These are phyloP conservation scores for Mycena maculata DNA, from an alignment of 768 basidiomycete genomes.

Conservation along the genomic window DNA sequence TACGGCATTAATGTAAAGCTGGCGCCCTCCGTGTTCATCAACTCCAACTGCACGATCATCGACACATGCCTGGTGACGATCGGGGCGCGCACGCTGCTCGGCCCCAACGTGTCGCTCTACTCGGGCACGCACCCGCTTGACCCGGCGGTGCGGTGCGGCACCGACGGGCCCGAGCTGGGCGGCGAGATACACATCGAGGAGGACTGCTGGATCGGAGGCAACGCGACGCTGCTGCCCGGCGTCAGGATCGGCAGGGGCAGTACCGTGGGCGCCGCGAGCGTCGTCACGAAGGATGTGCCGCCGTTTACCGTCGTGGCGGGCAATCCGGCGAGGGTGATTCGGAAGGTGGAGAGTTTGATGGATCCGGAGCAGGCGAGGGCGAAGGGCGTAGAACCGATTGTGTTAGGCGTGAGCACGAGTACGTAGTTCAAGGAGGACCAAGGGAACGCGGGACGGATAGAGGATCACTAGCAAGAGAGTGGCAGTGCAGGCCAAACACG, in stretches of 20 bases:
- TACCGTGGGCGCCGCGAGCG: slow-evolving; percentile 26
- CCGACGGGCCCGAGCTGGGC: neutral
- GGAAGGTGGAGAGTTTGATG: too few relatives aligned
- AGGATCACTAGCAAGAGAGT: too few relatives aligned
- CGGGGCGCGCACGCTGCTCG: neutral
- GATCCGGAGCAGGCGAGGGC: too few relatives aligned
- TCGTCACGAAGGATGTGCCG: slow-evolving; percentile 21
- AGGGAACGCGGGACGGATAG: too few relatives aligned
- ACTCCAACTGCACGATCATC: too few relatives aligned
- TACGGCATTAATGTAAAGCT: too few relatives aligned
- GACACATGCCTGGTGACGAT: neutral
- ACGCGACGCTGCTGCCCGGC: slow-evolving; percentile 10
- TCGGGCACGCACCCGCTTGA: neutral
- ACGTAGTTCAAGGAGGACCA: too few relatives aligned
- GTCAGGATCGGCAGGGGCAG: slow-evolving; percentile 23
- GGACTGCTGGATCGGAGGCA: slow-evolving; percentile 29
- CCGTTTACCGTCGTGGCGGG: neutral
- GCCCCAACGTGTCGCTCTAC: neutral
- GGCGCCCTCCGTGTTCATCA: too few relatives aligned
- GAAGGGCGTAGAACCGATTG: too few relatives aligned
- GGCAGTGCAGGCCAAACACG: too few relatives aligned
- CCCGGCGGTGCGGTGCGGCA: neutral
- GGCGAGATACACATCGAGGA: slow-evolving; percentile 10
- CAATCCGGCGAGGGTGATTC: neutral
- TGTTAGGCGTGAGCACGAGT: too few relatives aligned